These are phyloP conservation scores for Brassica rapa DNA, from an alignment of 345 rosid genomes.

Conservation along the genomic window DNA sequence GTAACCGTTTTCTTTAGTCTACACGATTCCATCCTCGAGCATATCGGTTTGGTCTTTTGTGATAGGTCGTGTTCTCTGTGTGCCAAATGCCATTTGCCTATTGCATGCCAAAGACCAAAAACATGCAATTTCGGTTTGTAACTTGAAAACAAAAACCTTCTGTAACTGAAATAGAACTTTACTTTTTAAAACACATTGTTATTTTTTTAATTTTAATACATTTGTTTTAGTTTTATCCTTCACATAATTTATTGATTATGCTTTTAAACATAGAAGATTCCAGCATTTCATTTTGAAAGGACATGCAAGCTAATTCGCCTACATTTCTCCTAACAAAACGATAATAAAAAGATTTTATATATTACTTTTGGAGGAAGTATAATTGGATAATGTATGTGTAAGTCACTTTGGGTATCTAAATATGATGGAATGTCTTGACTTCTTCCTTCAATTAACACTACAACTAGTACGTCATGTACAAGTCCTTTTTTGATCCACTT, in stretches of 20 bases:
- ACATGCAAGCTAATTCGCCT: neutral
- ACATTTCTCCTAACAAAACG: conserved; percentile 21
- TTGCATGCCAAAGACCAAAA: conserved; percentile 1
- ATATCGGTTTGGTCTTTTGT: conserved; percentile 28
- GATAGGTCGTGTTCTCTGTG: conserved; percentile 14
- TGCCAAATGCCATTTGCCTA: conserved; percentile 21
- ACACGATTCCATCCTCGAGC: conserved; percentile 14
- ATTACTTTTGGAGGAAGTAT: conserved; percentile 1
- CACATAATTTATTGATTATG: neutral
- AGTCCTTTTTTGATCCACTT: conserved; percentile 17
- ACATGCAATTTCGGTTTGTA: conserved; percentile 1
- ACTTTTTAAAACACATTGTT: neutral
- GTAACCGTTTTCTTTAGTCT: conserved; percentile 1
- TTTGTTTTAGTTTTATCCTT: neutral
- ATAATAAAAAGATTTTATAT: neutral
- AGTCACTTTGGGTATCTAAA: conserved; percentile 7
- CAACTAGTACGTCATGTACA: neutral
- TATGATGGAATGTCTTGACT: conserved; percentile 21
- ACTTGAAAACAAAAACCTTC: neutral
- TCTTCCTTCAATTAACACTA: conserved; percentile 1
- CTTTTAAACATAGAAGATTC: neutral
- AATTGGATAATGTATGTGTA: conserved; percentile 16
- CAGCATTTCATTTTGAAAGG: conserved; percentile 12
- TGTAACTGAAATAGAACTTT: neutral
- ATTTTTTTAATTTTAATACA: neutral